Percentiles rank a stretch among this genome's conserved stretches.
phyloP scores from a whole-genome alignment of 140 eudicot species.

The Flaveria floridana region DNA sequence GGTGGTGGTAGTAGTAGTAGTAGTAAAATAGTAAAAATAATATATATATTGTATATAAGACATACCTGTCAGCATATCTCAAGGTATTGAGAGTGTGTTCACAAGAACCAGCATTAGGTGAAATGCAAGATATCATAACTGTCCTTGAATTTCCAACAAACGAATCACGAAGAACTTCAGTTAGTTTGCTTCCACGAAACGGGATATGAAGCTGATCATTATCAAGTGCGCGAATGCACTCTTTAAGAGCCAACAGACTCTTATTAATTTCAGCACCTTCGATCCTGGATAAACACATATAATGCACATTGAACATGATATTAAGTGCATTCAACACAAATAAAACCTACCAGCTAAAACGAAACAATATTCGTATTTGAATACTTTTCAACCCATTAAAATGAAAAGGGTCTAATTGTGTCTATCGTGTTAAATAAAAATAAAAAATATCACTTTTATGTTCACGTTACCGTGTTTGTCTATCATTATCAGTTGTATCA shows the following conservation, averaged over 20 bases:
- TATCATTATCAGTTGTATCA: conserved; percentile 97
- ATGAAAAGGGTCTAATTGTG: not conserved
- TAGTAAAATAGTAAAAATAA: not conserved
- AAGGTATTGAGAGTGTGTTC: conserved; percentile 97
- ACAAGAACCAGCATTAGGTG: conserved; percentile 95
- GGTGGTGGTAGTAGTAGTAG: not conserved
- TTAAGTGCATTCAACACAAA: not conserved
- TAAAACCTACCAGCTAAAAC: not conserved
- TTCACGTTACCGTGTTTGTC: conserved; percentile 79
- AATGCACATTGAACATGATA: not conserved
- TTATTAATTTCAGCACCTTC: conserved; percentile 99
- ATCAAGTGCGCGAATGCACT: conserved; percentile 98
- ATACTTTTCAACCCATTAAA: not conserved
- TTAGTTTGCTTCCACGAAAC: conserved; percentile 96
- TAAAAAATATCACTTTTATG: not conserved
- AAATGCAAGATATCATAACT: conserved; percentile 97
- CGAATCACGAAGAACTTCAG: conserved; percentile 98
- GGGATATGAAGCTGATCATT: conserved; percentile 99
- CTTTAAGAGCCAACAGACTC: conserved; percentile 94
- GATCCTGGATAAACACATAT: conserved; percentile 50
- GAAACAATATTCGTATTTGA: not conserved
- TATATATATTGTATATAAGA: not conserved
- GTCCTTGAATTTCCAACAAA: conserved; percentile 97
- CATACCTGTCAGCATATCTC: conserved; percentile 96
- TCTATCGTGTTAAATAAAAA: not conserved